Conservation (phyloP, 352 stramenopile species). For the Phytopythium vexans region DNA sequence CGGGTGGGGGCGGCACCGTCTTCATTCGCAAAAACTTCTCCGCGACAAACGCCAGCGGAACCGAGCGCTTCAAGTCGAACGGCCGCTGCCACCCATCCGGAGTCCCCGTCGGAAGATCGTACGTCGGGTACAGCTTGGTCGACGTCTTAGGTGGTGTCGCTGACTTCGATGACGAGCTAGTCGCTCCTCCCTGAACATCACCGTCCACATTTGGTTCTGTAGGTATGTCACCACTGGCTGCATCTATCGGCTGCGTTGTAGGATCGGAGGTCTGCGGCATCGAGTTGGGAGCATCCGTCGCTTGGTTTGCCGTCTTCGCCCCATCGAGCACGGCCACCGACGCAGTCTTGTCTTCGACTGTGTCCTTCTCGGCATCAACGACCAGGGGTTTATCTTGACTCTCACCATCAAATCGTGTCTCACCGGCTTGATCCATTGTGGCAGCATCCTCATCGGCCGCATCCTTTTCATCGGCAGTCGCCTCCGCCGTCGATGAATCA, state of each 20-base stretch:
- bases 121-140: conserved; percentile 38
- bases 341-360: too few relatives aligned
- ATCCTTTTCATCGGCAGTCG: neutral
- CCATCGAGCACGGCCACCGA: too few relatives aligned
- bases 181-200: neutral
- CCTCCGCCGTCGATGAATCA: neutral
- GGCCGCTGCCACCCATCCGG: conserved; percentile 36
- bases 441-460: neutral
- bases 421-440: too few relatives aligned
- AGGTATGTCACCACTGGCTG: neutral
- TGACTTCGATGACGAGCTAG: neutral
- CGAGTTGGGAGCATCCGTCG: too few relatives aligned
- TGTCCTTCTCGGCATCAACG: too few relatives aligned
- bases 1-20: conserved; percentile 3
- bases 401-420: too few relatives aligned
- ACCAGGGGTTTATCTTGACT: too few relatives aligned
- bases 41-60: conserved; percentile 53
- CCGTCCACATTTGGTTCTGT: neutral
- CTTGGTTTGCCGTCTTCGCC: too few relatives aligned
- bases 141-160: neutral
- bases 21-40: conserved; percentile 58
- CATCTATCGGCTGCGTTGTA: neutral
- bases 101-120: conserved; percentile 32
- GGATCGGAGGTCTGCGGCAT: too few relatives aligned
- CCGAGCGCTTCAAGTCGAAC: conserved; percentile 34